A percentile compares a stretch with the other conserved stretches of the same genome.
Conservation (phyloP, 768 basidiomycete genomes). For the Lentinula boryana region DNA sequence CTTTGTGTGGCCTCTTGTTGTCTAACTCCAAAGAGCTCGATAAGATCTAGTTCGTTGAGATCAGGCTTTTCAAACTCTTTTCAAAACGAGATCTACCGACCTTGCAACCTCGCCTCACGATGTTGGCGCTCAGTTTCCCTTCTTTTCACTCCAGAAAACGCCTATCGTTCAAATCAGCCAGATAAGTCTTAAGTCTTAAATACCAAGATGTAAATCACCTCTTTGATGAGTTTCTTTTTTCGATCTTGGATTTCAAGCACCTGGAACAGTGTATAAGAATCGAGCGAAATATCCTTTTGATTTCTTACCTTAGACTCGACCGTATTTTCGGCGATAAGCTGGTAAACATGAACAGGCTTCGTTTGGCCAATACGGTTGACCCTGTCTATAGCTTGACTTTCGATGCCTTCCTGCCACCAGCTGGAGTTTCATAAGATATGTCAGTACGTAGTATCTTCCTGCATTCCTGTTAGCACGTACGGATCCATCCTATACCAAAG, state of each 20-base stretch:
- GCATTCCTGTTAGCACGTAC: slow-evolving; percentile 26
- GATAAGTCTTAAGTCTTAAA: background rate
- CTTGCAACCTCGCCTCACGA: slow-evolving; percentile 78
- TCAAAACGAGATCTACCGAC: slow-evolving; percentile 25
- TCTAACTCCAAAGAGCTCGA: slow-evolving; percentile 49
- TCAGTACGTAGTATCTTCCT: background rate
- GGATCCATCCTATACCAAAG: slow-evolving; percentile 64
- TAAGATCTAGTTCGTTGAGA: slow-evolving; percentile 38
- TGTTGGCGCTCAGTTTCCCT: slow-evolving; percentile 72
- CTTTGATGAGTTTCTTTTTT: slow-evolving; percentile 74
- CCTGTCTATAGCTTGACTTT: slow-evolving; percentile 78
- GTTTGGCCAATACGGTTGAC: slow-evolving; percentile 84
- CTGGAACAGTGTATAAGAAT: slow-evolving; percentile 13
- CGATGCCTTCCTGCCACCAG: slow-evolving; percentile 78
- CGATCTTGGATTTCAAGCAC: slow-evolving; percentile 83
- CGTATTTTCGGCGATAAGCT: slow-evolving; percentile 85
- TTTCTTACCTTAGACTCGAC: slow-evolving; percentile 70
- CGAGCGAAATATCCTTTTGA: background rate
- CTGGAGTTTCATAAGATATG: slow-evolving; percentile 23
- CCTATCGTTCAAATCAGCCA: slow-evolving; percentile 33
- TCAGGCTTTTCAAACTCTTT: background rate
- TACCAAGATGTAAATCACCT: slow-evolving; percentile 34
- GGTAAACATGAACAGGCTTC: slow-evolving; percentile 81
- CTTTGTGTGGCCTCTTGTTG: slow-evolving; percentile 14
- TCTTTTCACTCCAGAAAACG: slow-evolving; percentile 77